A percentile compares a stretch with the other conserved stretches of the same genome.
phyloP scores from a whole-genome alignment of 768 basidiomycete species.

The Kwoniella shandongensis region DNA sequence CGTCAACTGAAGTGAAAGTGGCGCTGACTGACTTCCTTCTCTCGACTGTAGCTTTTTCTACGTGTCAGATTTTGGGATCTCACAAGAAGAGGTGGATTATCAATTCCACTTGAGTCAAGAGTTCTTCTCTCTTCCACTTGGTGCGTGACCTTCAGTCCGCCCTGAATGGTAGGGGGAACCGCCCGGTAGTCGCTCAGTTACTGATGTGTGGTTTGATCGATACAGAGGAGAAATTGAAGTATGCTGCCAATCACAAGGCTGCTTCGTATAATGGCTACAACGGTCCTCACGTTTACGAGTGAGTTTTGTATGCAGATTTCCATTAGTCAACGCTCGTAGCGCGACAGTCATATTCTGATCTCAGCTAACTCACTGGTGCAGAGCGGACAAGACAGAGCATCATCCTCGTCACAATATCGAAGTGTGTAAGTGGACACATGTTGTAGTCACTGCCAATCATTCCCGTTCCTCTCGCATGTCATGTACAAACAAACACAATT shows the following conservation, averaged over 20 bases:
- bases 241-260: neutral
- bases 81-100: slow-evolving; percentile 57
- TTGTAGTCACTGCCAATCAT: no score
- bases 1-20: neutral
- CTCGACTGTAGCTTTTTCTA: slow-evolving; percentile 57
- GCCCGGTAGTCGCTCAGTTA: neutral
- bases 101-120: slow-evolving; percentile 57
- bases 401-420: slow-evolving; percentile 3
- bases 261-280: slow-evolving; percentile 4
- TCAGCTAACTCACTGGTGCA: neutral
- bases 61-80: slow-evolving; percentile 58
- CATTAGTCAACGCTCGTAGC: neutral
- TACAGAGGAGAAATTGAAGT: slow-evolving; percentile 3
- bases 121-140: slow-evolving; percentile 57
- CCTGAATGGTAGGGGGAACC: neutral
- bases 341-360: neutral
- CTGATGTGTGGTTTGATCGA: neutral
- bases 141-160: neutral
- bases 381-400: neutral
- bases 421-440: neutral
- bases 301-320: neutral
- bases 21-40: neutral
- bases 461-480: no score
- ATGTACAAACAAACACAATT: no score
- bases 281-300: slow-evolving; percentile 3